Conservation (phyloP, 148 eudicot genomes). For the Hydrangea macrophylla region DNA sequence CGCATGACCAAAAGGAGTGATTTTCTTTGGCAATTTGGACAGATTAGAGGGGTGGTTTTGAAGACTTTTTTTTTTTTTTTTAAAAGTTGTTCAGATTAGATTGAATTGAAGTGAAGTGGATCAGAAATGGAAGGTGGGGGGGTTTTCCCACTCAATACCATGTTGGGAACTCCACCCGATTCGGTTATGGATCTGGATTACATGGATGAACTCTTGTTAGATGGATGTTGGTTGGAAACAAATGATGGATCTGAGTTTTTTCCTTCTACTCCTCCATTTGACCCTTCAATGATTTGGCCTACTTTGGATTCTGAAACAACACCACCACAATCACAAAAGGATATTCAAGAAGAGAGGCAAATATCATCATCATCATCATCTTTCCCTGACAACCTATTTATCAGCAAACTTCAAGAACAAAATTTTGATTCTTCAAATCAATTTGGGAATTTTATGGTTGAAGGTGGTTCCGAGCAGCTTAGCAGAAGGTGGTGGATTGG, state of each 20-base stretch:
- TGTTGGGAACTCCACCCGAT: constrained; percentile 40
- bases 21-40: constrained; percentile 16
- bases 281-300: constrained; percentile 55
- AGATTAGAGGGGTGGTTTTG: constrained; percentile 23
- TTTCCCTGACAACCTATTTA: constrained; percentile 28
- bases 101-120: constrained; percentile 1
- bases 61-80: no score
- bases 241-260: constrained; percentile 58
- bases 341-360: constrained; percentile 41
- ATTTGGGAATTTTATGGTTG: constrained; percentile 24
- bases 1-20: no score
- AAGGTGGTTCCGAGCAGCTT: constrained; percentile 44
- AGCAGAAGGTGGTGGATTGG: constrained; percentile 65
- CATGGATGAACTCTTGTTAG: constrained; percentile 75
- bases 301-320: constrained; percentile 34
- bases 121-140: constrained; percentile 55
- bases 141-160: constrained; percentile 41
- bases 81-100: neutral
- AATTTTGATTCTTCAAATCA: constrained; percentile 18
- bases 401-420: constrained; percentile 31
- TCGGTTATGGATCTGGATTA: constrained; percentile 72
- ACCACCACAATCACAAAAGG: constrained; percentile 28
- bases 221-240: constrained; percentile 86
- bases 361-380: constrained; percentile 29
- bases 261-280: constrained; percentile 38